phyloP scores from a whole-genome alignment of 768 basidiomycete genomes.

The Podaxis sp. region DNA sequence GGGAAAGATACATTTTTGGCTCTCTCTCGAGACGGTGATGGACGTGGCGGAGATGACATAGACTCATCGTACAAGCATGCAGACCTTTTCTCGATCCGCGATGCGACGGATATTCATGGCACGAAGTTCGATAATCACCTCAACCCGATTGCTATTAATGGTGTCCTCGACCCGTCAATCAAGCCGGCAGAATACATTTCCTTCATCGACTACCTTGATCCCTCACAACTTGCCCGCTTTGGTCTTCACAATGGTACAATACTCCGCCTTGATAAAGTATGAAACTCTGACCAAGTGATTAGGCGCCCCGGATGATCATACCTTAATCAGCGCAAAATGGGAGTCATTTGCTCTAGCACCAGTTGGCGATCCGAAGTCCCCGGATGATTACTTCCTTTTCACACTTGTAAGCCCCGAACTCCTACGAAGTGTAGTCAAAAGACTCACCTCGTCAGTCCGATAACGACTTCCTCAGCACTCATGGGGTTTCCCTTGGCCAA shows the following conservation, averaged over 20 bases:
- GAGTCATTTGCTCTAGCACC: constrained; percentile 64
- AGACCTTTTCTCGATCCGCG: constrained; percentile 55
- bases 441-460: constrained; percentile 39
- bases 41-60: constrained; percentile 50
- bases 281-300: constrained; percentile 1
- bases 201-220: constrained; percentile 57
- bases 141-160: constrained; percentile 50
- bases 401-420: constrained; percentile 43
- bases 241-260: constrained; percentile 60
- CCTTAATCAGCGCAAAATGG: constrained; percentile 67
- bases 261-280: background rate
- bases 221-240: constrained; percentile 54
- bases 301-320: constrained; percentile 50
- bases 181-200: constrained; percentile 52
- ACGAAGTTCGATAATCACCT: constrained; percentile 53
- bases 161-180: constrained; percentile 45
- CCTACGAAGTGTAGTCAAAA: background rate
- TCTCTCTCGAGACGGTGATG: constrained; percentile 60
- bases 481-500: constrained; percentile 47
- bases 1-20: constrained; percentile 54
- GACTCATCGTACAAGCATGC: constrained; percentile 59
- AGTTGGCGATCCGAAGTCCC: constrained; percentile 45
- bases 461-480: constrained; percentile 58
- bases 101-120: constrained; percentile 61
- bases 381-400: constrained; percentile 70